These are phyloP conservation scores for Calamus simplicifolius DNA, from an alignment of 176 grass and related monocot genomes.

Conservation along the genomic window DNA sequence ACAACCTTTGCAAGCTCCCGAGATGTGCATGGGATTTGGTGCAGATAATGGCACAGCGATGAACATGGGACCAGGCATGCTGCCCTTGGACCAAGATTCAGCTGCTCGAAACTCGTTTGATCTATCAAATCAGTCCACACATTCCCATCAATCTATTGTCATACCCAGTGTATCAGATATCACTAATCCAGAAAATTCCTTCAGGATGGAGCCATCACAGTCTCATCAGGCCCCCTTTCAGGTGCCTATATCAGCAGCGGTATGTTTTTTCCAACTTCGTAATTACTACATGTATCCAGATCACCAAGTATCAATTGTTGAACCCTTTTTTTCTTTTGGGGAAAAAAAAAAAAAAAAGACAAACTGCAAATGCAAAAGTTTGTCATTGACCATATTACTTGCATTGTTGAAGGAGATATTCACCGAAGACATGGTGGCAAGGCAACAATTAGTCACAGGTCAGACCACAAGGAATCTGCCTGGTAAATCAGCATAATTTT, in stretches of 20 bases:
- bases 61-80: background rate
- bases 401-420: background rate
- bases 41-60: background rate
- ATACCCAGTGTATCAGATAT: background rate
- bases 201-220: background rate
- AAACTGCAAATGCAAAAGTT: background rate
- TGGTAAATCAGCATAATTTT: background rate
- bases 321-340: background rate
- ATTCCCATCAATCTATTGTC: background rate
- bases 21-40: background rate
- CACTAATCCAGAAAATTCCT: conserved; percentile 4
- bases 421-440: background rate
- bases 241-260: background rate
- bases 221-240: background rate
- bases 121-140: background rate
- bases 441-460: background rate
- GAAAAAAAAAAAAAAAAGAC: background rate
- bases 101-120: background rate
- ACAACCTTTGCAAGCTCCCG: conserved; percentile 6
- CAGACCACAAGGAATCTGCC: background rate
- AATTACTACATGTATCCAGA: background rate
- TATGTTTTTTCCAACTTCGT: background rate
- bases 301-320: background rate
- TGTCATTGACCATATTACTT: background rate
- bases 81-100: conserved; percentile 6